These are phyloP conservation scores for Talaromyces thailandensis DNA, from an alignment of 495 filamentous ascomycete genomes.

Conservation along the genomic window DNA sequence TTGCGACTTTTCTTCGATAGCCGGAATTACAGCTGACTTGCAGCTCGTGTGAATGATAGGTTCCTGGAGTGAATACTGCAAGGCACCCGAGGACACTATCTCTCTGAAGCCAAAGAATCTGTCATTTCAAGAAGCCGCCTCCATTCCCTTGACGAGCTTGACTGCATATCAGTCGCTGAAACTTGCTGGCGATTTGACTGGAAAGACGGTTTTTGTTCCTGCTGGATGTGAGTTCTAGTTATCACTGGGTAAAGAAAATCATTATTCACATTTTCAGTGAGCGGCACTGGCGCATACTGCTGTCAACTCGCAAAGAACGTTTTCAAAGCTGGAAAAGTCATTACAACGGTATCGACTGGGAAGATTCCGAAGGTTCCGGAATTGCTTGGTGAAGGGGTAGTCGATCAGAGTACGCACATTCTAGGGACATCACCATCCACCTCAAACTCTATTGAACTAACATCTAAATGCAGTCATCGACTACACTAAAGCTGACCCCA, in stretches of 20 bases:
- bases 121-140: conserved; percentile 4
- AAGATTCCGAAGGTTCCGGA: conserved; percentile 4
- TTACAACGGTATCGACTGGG: conserved; percentile 3
- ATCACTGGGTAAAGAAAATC: too few relatives aligned
- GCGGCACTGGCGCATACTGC: conserved; percentile 4
- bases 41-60: not conserved
- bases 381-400: conserved; percentile 4
- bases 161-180: conserved; percentile 2
- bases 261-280: not conserved
- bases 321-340: conserved; percentile 7
- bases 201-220: conserved; percentile 8
- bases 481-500: conserved; percentile 6
- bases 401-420: not conserved
- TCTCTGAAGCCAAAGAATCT: not conserved
- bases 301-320: conserved; percentile 7
- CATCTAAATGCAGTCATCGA: conserved; percentile 1
- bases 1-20: not conserved
- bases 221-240: conserved; percentile 9
- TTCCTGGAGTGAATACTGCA: conserved; percentile 4
- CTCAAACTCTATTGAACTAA: not conserved
- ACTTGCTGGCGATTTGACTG: not conserved
- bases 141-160: conserved; percentile 1
- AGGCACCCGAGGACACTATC: not conserved
- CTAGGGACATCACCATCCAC: not conserved
- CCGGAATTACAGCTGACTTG: not conserved